phyloP scores from a whole-genome alignment of 2,329 filamentous ascomycete genomes.

The Chaetothyriales sp. region DNA sequence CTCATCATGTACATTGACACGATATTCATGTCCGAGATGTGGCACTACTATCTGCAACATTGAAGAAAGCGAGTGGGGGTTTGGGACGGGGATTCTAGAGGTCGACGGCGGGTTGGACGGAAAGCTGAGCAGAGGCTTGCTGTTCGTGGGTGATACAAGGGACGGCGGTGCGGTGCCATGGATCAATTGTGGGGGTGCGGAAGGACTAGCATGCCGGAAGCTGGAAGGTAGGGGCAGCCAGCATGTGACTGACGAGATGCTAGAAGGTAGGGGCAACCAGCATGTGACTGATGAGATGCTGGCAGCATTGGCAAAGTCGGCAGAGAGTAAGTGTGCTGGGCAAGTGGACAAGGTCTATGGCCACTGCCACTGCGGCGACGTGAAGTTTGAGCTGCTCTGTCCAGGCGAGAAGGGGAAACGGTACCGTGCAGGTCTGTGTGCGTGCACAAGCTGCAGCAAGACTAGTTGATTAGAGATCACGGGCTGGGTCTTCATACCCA shows the following conservation, averaged over 20 bases:
- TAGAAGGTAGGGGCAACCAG: constrained; percentile 5
- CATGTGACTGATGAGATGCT: constrained; percentile 7
- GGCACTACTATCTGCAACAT: constrained; percentile 10
- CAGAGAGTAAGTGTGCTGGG: background rate
- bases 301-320: constrained; percentile 1
- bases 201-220: constrained; percentile 7
- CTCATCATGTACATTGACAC: constrained; percentile 3
- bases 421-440: constrained; percentile 5
- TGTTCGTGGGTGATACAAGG: constrained; percentile 13
- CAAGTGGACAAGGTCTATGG: constrained; percentile 1
- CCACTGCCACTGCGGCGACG: constrained; percentile 7
- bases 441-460: constrained; percentile 9
- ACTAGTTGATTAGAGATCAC: constrained; percentile 13
- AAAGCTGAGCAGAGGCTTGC: constrained; percentile 9
- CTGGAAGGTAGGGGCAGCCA: constrained; percentile 6
- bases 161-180: constrained; percentile 13
- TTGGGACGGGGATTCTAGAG: constrained; percentile 9
- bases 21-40: constrained; percentile 10
- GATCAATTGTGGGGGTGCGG: constrained; percentile 9
- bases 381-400: background rate
- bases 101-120: constrained; percentile 3
- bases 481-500: constrained; percentile 7
- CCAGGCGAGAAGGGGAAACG: background rate
- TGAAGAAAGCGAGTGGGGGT: constrained; percentile 11
- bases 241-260: constrained; percentile 6